Percentiles rank a stretch among this genome's conserved stretches.
These are phyloP conservation scores for Capsicum baccatum DNA, from an alignment of 257 asterid species.

Conservation along the genomic window DNA sequence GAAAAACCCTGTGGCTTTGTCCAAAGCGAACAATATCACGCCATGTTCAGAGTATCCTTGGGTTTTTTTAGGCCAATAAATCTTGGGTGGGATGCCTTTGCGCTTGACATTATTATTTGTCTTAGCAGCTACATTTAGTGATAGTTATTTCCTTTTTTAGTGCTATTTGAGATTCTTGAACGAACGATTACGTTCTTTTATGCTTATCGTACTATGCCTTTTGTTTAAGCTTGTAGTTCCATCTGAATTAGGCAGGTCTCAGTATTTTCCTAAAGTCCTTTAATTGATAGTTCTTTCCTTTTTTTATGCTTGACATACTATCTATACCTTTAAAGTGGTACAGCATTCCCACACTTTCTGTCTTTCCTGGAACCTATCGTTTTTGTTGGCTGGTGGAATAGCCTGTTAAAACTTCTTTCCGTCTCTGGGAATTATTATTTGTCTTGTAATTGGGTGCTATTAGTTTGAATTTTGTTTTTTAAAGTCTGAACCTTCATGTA, in stretches of 20 bases:
- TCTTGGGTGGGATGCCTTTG: neutral
- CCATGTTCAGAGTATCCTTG: no score
- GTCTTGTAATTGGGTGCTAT: conserved; percentile 1
- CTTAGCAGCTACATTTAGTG: conserved; percentile 15
- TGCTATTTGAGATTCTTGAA: neutral
- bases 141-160: neutral
- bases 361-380: neutral
- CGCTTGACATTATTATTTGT: neutral
- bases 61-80: neutral
- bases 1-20: neutral
- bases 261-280: neutral
- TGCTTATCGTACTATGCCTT: neutral
- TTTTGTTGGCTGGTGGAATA: conserved; percentile 9
- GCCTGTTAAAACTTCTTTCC: conserved; percentile 19
- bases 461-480: neutral
- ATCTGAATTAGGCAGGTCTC: neutral
- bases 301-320: neutral
- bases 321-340: neutral
- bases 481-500: neutral
- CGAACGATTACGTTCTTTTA: neutral
- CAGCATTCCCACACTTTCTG: neutral
- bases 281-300: conserved; percentile 1
- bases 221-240: conserved; percentile 9
- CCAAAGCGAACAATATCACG: no score
- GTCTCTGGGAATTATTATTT: neutral